Evolutionary conservation across 1,284 basidiomycete genomes (phyloP), one percentile per base, ranked within the genome.

Genomic region (Golubevia pallescens): DNA sequence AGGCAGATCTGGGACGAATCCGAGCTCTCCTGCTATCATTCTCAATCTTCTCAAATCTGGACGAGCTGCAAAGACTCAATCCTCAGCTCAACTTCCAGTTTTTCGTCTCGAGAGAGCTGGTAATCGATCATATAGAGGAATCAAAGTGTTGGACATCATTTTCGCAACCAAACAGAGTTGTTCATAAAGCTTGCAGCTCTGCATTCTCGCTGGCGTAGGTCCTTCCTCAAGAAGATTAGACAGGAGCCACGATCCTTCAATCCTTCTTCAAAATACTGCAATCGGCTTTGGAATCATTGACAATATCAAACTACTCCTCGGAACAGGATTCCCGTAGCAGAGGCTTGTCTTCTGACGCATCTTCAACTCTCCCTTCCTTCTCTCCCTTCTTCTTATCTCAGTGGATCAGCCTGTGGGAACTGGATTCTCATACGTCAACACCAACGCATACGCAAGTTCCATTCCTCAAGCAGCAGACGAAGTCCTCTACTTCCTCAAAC

Each of bases 381-480:
- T 34, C 28, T 13, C 58, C 52, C 52, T 48, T 61, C 16, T n/a
- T 16, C 21, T n/a, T n/a, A 64, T 28, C 32, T 13, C 60, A 65
- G 68, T 85, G 58, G 82, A 85, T 57, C 82, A 85, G 64, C 82
- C 82, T 1, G 82, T 77, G 2, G 82, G 82, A 28, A 85, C 82
- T 0, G 82, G 82, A 4, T 85, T 84, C 62, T 80, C 77, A 52
- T 82, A 78, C 55, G 78, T 76, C 67, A 67, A 69, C 62, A 81
- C 80, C 32, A 73, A 75, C 38, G 76, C 71, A 20, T 85, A 82
- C 64, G 71, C 74, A n/a, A 70, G 54, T n/a, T 65, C 70, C 1
- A 48, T 82, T 2, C 58, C 67, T 5, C 78, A 84, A 65, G 81
- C 81, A 13, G 81, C 78, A 4, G 68, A 78, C 20, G 81, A 85